Base-by-base conservation (phyloP, 495 filamentous ascomycete genomes). In the Viridothelium virens region DNA sequence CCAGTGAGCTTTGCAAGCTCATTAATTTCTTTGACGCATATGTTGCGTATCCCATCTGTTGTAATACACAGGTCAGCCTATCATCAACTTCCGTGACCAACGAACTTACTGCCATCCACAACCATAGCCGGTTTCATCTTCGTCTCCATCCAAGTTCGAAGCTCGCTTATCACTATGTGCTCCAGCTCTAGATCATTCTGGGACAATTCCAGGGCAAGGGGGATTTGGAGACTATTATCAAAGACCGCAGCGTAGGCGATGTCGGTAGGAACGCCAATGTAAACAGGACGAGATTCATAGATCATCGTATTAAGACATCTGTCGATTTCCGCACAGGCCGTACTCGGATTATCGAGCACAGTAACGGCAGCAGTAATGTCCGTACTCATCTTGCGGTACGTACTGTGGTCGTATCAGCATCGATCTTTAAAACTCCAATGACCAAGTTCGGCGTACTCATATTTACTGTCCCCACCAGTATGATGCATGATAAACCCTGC, bases 321-420 rank as follows among this genome's bases (percentile, higher is more conserved):
- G 59, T 81, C 77, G 66, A 81, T 81, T 62, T 81, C 79, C 7
- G 66, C 56, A 1, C 70, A 70, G 12, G 78, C 77, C 1, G 70
- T 78, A 7, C 65, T 38, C 0, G 68, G 56, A 61, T 79, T 68
- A 37, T 70, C 67, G 53, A 81, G 68, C 12, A 79, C 74, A 4
- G 75, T 71, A 11, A 67, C 69, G n/a, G 70, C 63, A 6, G 59
- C 64, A 7, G 66, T 65, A 73, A 81, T 72, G 46, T 80, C 72
- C 25, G 68, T 69, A 2, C 73, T 74, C 70, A 80, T 80, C 31
- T 75, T 71, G n/a, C 72, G 63, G 67, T 76, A 81, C 70, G 76
- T 77, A 18, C 71, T 76, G 48, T 69, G 69, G 34, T 63, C 38
- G n/a, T 25, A 63, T 63, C 56, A 66, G 63, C 38, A 41, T 4